Evolutionary conservation across 1,284 basidiomycete genomes (phyloP), one percentile per base, ranked within the genome.

Genomic region (Anthracocystis setariae): DNA sequence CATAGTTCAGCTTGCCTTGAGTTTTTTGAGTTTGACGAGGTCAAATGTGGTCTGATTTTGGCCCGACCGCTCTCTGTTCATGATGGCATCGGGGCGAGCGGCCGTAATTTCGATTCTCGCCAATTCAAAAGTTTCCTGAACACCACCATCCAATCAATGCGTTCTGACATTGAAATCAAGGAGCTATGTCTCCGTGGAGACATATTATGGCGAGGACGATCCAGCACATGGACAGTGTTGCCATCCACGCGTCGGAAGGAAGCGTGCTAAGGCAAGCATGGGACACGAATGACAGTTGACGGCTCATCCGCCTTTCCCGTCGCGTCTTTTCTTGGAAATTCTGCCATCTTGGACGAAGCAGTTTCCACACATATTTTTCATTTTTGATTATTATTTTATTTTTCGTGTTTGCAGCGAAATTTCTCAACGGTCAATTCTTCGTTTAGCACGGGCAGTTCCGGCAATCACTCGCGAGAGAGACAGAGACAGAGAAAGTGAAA

Each of bases 21-120:
- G n/a, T 39, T 18, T 39, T 17, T 39, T 20, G 3, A 18, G 18
- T 3, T 8, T 3, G 15, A 18, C 15, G n/a, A 39, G 37, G 33
- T 29, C 29, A 25, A 56, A 38, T 40, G 54, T 64, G 55, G 62
- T 64, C 62, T 64, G 62, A 64, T 64, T 64, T 53, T 56, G 15
- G 24, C 27, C 37, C 33, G 13, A n/a, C 23, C 27, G n/a, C 18
- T 25, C 10, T 51, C 49, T 48, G 56, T 25, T 47, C 55, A 47
- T 43, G 21, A 21, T 43, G 21, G 13, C 21, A 18, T 17, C 17
- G 38, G 17, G 5, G 18, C 17, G 33, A 47, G 20, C 21, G 37
- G 44, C 35, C 45, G 23, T 7, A 29, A 5, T 5, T 29, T 29
- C 7, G 12, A 7, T 5, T 29, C 29, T 5, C 29, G 29, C 12